Percentiles rank a stretch among this genome's conserved stretches.
Evolutionary conservation across 495 filamentous ascomycete species (phyloP).

Genomic region (Daldinia childiae): DNA sequence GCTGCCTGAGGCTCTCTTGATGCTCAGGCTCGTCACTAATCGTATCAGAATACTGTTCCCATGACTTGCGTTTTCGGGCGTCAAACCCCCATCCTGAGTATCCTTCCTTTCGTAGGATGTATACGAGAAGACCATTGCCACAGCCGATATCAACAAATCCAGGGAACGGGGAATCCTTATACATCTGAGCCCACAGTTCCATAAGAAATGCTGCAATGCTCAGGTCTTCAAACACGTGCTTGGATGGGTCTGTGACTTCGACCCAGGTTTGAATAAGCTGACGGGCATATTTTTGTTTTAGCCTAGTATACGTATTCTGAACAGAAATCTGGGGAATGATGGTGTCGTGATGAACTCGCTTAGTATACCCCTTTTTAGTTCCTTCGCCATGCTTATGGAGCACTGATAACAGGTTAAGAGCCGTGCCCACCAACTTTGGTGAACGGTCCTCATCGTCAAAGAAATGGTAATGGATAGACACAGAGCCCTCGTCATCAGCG

Average conservation of each 20-base stretch:
- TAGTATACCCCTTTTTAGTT: constrained; percentile 68
- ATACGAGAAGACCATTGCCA: constrained; percentile 92
- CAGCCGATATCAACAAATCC: constrained; percentile 97
- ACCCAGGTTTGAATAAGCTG: constrained; percentile 75
- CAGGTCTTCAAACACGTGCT: constrained; percentile 95
- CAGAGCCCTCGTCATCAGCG: constrained; percentile 51
- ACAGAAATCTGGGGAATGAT: constrained; percentile 75
- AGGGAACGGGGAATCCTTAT: constrained; percentile 69
- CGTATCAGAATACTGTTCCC: constrained; percentile 71
- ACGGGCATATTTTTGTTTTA: constrained; percentile 80
- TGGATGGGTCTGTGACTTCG: constrained; percentile 85
- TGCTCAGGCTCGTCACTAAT: constrained; percentile 46
- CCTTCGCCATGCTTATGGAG: constrained; percentile 82
- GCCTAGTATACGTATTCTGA: constrained; percentile 81
- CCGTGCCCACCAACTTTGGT: constrained; percentile 73
- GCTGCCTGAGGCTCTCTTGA: constrained; percentile 66
- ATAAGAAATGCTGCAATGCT: constrained; percentile 93
- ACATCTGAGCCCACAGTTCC: constrained; percentile 91
- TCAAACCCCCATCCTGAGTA: constrained; percentile 92
- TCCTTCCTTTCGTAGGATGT: constrained; percentile 83
- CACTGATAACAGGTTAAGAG: constrained; percentile 72
- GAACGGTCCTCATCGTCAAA: constrained; percentile 59
- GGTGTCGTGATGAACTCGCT: constrained; percentile 79
- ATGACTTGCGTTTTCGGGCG: constrained; percentile 82
- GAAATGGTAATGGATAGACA: constrained; percentile 75